Conservation (phyloP, 2,329 filamentous ascomycete genomes). For the Alternaria hordeiaustralica region DNA sequence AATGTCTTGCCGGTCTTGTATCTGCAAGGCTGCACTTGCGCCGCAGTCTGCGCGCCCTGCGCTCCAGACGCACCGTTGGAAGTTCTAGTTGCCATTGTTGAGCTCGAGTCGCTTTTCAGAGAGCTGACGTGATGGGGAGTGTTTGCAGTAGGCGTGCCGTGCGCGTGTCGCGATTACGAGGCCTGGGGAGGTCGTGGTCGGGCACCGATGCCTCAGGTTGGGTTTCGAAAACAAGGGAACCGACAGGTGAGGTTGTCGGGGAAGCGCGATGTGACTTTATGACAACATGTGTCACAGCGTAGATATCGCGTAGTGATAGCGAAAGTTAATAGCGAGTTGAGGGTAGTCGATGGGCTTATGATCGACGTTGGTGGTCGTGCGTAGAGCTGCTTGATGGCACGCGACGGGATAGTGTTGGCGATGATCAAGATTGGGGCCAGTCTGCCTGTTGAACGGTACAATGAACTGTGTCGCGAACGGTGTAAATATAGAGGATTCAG, state of each 20-base stretch:
- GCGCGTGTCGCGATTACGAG: not conserved
- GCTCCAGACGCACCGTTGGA: constrained; percentile 44
- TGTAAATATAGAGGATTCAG: not conserved
- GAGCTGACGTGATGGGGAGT: not conserved
- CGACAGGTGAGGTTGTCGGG: not conserved
- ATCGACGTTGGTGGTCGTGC: not conserved
- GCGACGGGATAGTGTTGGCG: not conserved
- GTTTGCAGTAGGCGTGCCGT: not conserved
- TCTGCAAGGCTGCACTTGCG: constrained; percentile 87
- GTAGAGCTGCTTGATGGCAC: not conserved
- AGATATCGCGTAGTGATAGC: not conserved
- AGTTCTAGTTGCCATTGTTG: constrained; percentile 20
- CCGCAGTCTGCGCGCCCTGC: constrained; percentile 41
- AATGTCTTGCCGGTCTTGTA: constrained; percentile 99
- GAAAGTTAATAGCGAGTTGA: not conserved
- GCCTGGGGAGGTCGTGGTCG: constrained; percentile 2
- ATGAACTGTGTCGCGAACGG: not conserved
- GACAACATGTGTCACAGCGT: not conserved
- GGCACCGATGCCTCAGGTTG: constrained; percentile 16
- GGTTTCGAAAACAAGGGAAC: constrained; percentile 1
- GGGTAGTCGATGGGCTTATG: not conserved
- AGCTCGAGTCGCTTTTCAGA: not conserved
- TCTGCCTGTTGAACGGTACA: not conserved
- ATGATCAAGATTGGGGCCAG: not conserved
- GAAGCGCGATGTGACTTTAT: not conserved